Percentiles rank a stretch among this genome's conserved stretches.
Evolutionary conservation across 2,329 filamentous ascomycete species (phyloP).

Genomic region (Ophiostoma tasmaniense): DNA sequence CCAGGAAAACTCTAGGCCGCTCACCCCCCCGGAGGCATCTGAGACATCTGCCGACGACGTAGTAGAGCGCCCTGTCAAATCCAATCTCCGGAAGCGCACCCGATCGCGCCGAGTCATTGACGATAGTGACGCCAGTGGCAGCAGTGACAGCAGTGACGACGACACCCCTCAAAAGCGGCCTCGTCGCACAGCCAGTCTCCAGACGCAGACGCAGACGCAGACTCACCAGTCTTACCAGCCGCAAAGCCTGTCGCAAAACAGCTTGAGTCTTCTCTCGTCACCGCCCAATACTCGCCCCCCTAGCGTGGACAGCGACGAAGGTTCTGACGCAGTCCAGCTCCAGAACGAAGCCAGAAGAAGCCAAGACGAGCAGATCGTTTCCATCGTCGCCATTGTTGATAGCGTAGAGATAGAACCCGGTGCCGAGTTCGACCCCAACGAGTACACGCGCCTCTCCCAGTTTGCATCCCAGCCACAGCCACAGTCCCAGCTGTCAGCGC

Average conservation of each 20-base stretch:
- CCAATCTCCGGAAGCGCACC: neutral
- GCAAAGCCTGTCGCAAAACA: neutral
- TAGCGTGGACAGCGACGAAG: conserved; percentile 6
- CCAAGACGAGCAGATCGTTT: neutral
- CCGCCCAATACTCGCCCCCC: conserved; percentile 9
- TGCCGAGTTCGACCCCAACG: conserved; percentile 15
- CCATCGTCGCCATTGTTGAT: neutral
- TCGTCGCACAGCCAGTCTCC: neutral
- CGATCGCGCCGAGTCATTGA: neutral
- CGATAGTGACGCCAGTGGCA: neutral
- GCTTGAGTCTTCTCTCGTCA: neutral
- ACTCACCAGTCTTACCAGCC: too few relatives aligned
- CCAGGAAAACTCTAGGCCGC: neutral
- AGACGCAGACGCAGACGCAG: conserved; percentile 1
- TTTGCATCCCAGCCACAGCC: neutral
- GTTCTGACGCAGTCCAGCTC: neutral
- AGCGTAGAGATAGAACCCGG: conserved; percentile 10
- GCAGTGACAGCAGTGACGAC: conserved; percentile 4
- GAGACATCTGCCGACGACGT: neutral
- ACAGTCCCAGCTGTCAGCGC: neutral
- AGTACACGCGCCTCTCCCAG: conserved; percentile 14
- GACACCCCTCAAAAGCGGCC: neutral
- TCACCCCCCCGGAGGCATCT: neutral
- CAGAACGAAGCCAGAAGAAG: neutral
- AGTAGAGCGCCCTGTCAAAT: neutral